Conservation (phyloP, 495 filamentous ascomycete genomes). For the Podospora pseudoanserina region DNA sequence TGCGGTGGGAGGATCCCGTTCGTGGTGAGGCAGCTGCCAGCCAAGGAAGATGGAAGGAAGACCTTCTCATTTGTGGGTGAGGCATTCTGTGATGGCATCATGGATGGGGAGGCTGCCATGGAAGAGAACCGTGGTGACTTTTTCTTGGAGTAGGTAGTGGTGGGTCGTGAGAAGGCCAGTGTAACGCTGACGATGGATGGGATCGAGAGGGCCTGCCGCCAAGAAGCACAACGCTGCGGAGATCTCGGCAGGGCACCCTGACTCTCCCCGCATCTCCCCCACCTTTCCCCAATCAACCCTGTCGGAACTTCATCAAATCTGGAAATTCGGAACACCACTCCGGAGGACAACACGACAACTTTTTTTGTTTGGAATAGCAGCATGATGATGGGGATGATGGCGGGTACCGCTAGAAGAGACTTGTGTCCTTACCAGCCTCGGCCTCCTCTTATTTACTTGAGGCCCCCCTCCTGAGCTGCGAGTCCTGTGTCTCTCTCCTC, state of each 20-base stretch:
- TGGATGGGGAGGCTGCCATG: conserved; percentile 19
- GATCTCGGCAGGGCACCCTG: not conserved
- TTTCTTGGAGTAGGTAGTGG: not conserved
- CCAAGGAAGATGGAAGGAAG: not conserved
- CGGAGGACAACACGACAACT: conserved; percentile 36
- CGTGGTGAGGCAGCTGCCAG: conserved; percentile 11
- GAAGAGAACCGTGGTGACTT: not conserved
- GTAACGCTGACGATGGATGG: not conserved
- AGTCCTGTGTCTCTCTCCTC: not conserved
- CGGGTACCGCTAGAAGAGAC: conserved; percentile 2
- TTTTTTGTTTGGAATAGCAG: conserved; percentile 8
- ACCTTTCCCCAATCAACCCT: conserved; percentile 22
- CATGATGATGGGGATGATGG: conserved; percentile 7
- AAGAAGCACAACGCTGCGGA: not conserved
- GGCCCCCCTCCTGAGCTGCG: not conserved
- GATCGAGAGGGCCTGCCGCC: not conserved
- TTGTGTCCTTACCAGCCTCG: not conserved
- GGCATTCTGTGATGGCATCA: conserved; percentile 22
- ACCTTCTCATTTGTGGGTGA: conserved; percentile 14
- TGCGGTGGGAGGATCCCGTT: conserved; percentile 18
- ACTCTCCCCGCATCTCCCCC: conserved; percentile 9
- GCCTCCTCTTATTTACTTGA: conserved; percentile 6
- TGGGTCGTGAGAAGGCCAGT: not conserved
- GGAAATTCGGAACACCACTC: conserved; percentile 35
- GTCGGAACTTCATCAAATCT: conserved; percentile 27